Conservation (phyloP, 306 rosid species). For the Dryas octopetala region DNA sequence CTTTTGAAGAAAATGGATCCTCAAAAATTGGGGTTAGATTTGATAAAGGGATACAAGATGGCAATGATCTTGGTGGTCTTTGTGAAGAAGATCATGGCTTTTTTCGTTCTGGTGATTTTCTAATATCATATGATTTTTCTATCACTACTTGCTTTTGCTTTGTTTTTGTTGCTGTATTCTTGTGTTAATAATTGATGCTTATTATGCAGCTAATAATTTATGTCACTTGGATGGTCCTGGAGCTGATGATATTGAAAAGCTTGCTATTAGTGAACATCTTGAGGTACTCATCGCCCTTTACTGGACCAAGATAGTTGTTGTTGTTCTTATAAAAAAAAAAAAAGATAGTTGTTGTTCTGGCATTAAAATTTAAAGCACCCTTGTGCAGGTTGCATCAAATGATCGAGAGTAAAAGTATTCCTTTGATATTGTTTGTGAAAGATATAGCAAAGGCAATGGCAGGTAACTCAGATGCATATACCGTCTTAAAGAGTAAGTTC, state of each 20-base stretch:
- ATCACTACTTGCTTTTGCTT: neutral
- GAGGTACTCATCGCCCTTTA: conserved; percentile 52
- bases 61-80: conserved; percentile 91
- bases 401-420: conserved; percentile 54
- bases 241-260: conserved; percentile 74
- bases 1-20: conserved; percentile 82
- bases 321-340: neutral
- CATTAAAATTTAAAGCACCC: conserved; percentile 21
- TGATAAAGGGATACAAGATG: conserved; percentile 90
- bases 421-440: conserved; percentile 78
- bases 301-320: conserved; percentile 18
- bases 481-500: conserved; percentile 62
- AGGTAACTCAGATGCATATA: conserved; percentile 58
- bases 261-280: conserved; percentile 74
- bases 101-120: conserved; percentile 81
- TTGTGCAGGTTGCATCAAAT: conserved; percentile 59
- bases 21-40: conserved; percentile 97
- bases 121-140: conserved; percentile 9
- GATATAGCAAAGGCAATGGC: conserved; percentile 78
- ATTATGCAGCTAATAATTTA: conserved; percentile 65
- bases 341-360: conserved; percentile 11
- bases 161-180: conserved; percentile 13
- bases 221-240: conserved; percentile 68
- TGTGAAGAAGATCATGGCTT: conserved; percentile 90
- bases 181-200: conserved; percentile 22